Base-by-base conservation (phyloP, 371 early-diverging fungal species). In the Saksenaea oblongispora region DNA sequence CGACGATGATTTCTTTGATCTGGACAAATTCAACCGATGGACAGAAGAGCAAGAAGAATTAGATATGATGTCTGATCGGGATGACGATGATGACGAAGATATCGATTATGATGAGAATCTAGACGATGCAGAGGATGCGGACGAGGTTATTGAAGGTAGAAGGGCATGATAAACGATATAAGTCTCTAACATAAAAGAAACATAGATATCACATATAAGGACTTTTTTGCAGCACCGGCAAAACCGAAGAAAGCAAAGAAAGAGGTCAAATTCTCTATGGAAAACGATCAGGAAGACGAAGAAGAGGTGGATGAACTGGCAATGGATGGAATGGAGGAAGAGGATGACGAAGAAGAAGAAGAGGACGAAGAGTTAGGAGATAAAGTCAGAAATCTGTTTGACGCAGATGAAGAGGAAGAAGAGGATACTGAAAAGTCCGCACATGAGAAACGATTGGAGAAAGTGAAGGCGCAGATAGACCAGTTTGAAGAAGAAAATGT, bases 401-500 rank as follows among this genome's bases (percentile, higher is more conserved):
- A 78, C 63, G 71, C 9, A 9, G 69, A 71, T 3, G 86, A 78
- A 1, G 88, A 85, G 5, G 74, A 77, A 18, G 84, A 83, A 58
- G 70, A 73, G n/a, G 63, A 60, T 36, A 64, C 64, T 1, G 66
- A 66, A 56, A 78, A 69, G 54, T 60, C 76, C 24, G 62, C 22
- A 65, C 67, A 55, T 60, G 57, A 56, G 66, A 74, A 55, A 54
- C 65, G 54, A 54, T 58, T 56, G 67, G 62, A 55, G 59, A 53
- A 34, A 59, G 68, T 95, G 5, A 74, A 81, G 35, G 74, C 78
- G 28, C 82, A 89, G 66, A 97, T 98, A 62, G 83, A 86, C 27
- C 79, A 84, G 63, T 83, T 95, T 34, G 98, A 98, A 69, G 78
- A 87, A 42, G 96, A 97, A 74, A 92, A 91, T 27, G 80, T 97